Evolutionary conservation across 495 filamentous ascomycete species (phyloP), one percentile per base, ranked within the genome.

Genomic region (Lasiosphaeria ovina): DNA sequence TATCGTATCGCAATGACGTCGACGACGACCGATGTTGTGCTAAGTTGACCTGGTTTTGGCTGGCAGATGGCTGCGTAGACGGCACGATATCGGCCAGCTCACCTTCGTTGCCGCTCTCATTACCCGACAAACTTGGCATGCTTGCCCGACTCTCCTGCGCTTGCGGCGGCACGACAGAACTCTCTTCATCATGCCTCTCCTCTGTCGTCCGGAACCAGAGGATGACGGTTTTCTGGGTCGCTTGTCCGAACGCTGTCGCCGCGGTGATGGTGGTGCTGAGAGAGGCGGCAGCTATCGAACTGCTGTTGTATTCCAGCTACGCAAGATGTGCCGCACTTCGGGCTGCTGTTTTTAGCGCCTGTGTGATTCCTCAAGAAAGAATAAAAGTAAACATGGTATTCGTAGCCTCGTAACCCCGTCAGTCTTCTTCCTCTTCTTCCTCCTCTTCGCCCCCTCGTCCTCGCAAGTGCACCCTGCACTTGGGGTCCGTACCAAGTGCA

Each of bases 1-100:
- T 51, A 55, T 58, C 32, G 55, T n/a, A n/a, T n/a, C n/a, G n/a
- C 32, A 61, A 61, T 10, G 40, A 58, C 49, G 55, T 55, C 51
- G 61, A 62, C 35, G 61, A 58, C 35, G 55, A 54, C 50, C 42
- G 51, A 62, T 45, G 44, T 45, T 53, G 17, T 33, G 33, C 56
- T 56, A 35, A 44, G 51, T 45, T 58, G n/a, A 44, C 57, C 44
- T 50, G 47, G 31, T 60, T 17, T 51, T 33, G 54, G 54, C 59
- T 44, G 40, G 59, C 51, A 42, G 44, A 38, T 34, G 53, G 32
- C 59, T 61, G 53, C 33, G 56, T 61, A 33, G 54, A 33, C 53
- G 34, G 47, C 24, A 16, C 33, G 35, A 45, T 24, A 58, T 53
- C 17, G n/a, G 57, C 57, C n/a, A 33, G 58, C 58, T 60, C 31